phyloP scores from a whole-genome alignment of 768 basidiomycete genomes.

The Sporobolomyces pararoseus region DNA sequence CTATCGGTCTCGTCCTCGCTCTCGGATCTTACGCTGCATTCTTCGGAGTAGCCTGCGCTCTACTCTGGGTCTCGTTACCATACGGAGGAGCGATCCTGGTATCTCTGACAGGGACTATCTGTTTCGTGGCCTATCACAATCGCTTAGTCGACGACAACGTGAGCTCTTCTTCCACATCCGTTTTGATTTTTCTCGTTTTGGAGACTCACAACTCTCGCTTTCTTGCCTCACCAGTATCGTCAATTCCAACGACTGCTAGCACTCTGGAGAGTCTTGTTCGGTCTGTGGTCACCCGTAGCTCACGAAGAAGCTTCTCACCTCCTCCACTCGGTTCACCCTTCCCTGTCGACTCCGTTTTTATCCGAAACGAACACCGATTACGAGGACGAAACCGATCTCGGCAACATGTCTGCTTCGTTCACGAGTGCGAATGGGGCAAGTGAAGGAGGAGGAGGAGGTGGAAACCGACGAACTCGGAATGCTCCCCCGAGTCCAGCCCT shows the following conservation, averaged over 20 bases:
- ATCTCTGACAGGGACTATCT: conserved; percentile 68
- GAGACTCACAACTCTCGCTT: background rate
- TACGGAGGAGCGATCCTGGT: conserved; percentile 43
- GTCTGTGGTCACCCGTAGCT: conserved; percentile 67
- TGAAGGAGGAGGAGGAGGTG: background rate
- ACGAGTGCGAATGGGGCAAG: conserved; percentile 5
- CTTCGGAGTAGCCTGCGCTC: conserved; percentile 80
- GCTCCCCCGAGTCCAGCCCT: conserved; percentile 24
- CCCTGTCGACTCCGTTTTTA: conserved; percentile 9
- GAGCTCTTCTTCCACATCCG: conserved; percentile 50
- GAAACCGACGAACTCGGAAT: background rate
- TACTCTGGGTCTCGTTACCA: conserved; percentile 66
- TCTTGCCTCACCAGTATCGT: conserved; percentile 13
- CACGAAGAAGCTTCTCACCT: conserved; percentile 29
- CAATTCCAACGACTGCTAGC: conserved; percentile 62
- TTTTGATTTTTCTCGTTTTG: conserved; percentile 59
- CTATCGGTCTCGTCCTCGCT: conserved; percentile 71
- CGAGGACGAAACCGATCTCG: conserved; percentile 16
- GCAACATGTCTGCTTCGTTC: conserved; percentile 13
- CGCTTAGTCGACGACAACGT: conserved; percentile 73
- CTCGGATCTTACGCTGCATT: conserved; percentile 74
- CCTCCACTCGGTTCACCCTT: conserved; percentile 23
- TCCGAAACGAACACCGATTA: conserved; percentile 3
- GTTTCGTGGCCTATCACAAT: conserved; percentile 74
- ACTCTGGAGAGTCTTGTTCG: conserved; percentile 94